Base-by-base conservation (phyloP, 2,329 filamentous ascomycete species). In the Colletotrichum spaethianum region DNA sequence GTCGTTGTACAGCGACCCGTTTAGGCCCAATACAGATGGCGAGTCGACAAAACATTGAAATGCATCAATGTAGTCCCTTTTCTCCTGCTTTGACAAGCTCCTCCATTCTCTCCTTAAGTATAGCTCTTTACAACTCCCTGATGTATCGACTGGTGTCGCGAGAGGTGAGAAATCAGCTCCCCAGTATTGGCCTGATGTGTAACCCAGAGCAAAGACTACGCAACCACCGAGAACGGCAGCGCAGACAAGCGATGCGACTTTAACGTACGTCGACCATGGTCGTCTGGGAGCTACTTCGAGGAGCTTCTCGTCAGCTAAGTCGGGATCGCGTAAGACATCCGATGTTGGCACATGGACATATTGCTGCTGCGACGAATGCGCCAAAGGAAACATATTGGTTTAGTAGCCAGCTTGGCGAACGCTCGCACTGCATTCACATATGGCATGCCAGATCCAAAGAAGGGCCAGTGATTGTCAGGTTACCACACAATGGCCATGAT, bases 31-130 rank as follows among this genome's bases (percentile, higher is more conserved):
- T 31, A 50, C 57, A 5, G 73, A 74, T 1, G 69, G 70, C 18
- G 62, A 64, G 31, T 74, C 70, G 46, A 73, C 68, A 36, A 74
- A 67, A 31, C 73, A 74, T 38, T 73, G 65, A 55, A 73, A 70
- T 18, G 73, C 73, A 48, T 74, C 65, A 11, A 73, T 7, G 46
- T 74, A 74, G 23, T 62, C 63, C 31, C 50, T 50, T 55, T 73
- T 73, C 59, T 73, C 63, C 16, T 69, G 57, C 20, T 42, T 66
- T 1, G 69, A 73, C 3, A 74, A 63, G 26, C 65, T 73, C 9
- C 73, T 62, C 73, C 73, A 70, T 67, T 74, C 57, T 40, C 56
- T 60, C 26, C 73, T 52, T 28, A 66, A 46, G 38, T 65, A 53
- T n/a, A 67, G 63, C 28, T 64, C 40, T 38, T 55, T 63, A 55